Evolutionary conservation across 352 stramenopile species (phyloP), one percentile per base, ranked within the genome.

Genomic region (Globisporangium spinosum): DNA sequence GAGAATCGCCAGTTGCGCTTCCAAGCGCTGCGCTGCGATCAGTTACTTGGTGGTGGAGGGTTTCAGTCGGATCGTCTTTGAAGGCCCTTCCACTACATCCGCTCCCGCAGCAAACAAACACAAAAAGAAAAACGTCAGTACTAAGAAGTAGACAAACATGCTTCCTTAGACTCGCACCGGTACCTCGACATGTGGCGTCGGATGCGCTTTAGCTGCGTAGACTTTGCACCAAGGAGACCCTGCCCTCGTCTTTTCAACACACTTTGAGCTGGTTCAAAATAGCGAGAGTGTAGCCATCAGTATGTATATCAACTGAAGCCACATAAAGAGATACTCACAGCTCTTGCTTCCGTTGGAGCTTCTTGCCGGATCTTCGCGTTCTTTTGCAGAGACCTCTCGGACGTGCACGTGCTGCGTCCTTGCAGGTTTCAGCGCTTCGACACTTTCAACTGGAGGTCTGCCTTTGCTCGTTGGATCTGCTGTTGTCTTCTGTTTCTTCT

Each of bases 131-230:
- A 13, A 40, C 8, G 35, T 40, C 35, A 40, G 9, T 13, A 15
- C 10, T 40, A 10, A 9, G 34, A 40, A 40, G 29, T 32, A 32
- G 29, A 32, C 29, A 32, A 32, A 8, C 29, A 32, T 32, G 4
- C 29, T 32, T 32, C 29, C 29, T 32, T 32, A 32, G 29, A 32
- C 29, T 32, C 29, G 29, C 0, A 32, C 29, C 4, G 4, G 29
- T 32, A 32, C 29, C 29, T 32, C 29, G 29, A 20, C 40, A 17
- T 49, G 40, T 17, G 15, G 40, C 17, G 40, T 34, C 25, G 23
- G n/a, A 58, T 22, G 53, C 53, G 53, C 53, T 58, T 58, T 25
- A 58, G 23, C 23, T 58, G 53, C 12, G 23, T 22, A n/a, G 53
- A 58, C 3, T 25, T 25, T 17, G 53, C 53, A 35, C 13, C 53